Conservation (phyloP, 202 grass and related monocot species). For the Setaria italica region DNA sequence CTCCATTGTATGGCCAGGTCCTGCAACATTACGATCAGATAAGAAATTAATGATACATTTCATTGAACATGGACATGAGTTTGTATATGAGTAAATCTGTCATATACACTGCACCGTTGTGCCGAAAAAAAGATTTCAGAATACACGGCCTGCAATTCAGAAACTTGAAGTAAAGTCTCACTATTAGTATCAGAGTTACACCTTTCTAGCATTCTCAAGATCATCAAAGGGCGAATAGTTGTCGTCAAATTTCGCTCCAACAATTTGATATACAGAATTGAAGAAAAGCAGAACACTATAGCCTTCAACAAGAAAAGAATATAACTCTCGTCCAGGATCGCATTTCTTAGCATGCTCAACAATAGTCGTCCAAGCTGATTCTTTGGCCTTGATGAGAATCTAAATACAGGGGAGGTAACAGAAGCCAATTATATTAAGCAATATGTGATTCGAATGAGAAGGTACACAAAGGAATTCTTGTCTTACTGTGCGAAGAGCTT, state of each 20-base stretch:
- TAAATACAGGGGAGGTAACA: not conserved
- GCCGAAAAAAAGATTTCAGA: slow-evolving; percentile 9
- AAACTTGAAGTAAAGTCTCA: slow-evolving; percentile 25
- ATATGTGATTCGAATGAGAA: not conserved
- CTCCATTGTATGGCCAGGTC: not conserved
- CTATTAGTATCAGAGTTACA: slow-evolving; percentile 7
- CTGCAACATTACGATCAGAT: slow-evolving; percentile 17
- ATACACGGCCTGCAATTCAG: not conserved
- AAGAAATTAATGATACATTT: slow-evolving; percentile 23
- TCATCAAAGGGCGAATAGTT: slow-evolving; percentile 32
- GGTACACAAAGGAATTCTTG: not conserved
- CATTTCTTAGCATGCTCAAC: slow-evolving; percentile 62
- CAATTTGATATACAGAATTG: slow-evolving; percentile 42
- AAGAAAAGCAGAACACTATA: slow-evolving; percentile 26
- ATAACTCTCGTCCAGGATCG: slow-evolving; percentile 50
- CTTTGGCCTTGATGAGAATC: slow-evolving; percentile 38
- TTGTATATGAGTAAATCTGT: not conserved
- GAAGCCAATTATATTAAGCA: not conserved
- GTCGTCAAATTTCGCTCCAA: slow-evolving; percentile 25
- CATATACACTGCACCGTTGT: not conserved
- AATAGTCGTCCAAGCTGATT: slow-evolving; percentile 49
- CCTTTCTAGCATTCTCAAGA: slow-evolving; percentile 19
- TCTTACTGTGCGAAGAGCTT: slow-evolving; percentile 50
- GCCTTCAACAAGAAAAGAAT: slow-evolving; percentile 36
- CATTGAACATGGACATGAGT: not conserved